Conservation (phyloP, 2,329 filamentous ascomycete genomes). For the Sarocladium kiliense region DNA sequence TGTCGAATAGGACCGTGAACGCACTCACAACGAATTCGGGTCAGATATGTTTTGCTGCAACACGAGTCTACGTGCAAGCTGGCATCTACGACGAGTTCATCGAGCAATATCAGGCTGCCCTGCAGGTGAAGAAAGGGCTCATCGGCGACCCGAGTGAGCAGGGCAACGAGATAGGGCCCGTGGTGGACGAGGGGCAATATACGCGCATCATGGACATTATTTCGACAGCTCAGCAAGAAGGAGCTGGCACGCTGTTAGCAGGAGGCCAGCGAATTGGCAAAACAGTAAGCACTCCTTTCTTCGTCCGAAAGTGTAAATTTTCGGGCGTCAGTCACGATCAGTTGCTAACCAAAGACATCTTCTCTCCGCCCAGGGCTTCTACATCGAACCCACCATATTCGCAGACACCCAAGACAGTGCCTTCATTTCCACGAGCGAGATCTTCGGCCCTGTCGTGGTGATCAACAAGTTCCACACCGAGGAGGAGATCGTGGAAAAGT, state of each 20-base stretch:
- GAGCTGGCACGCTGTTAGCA: no score
- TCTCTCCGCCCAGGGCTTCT: constrained; percentile 43
- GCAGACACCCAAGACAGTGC: constrained; percentile 44
- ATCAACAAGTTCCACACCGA: constrained; percentile 20
- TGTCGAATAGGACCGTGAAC: neutral
- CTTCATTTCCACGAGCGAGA: constrained; percentile 12
- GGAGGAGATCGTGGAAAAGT: constrained; percentile 25
- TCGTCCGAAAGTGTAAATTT: constrained; percentile 45
- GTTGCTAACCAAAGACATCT: neutral
- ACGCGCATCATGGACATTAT: no score
- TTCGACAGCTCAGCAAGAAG: no score
- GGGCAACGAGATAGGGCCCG: constrained; percentile 47
- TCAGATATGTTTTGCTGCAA: constrained; percentile 53
- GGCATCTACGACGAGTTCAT: constrained; percentile 50
- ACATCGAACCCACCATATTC: constrained; percentile 58
- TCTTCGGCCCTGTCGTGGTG: constrained; percentile 15
- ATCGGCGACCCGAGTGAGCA: constrained; percentile 39
- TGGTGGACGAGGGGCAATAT: constrained; percentile 33
- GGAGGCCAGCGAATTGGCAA: no score
- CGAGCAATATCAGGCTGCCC: constrained; percentile 10
- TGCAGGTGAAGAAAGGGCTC: constrained; percentile 16
- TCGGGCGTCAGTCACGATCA: constrained; percentile 44
- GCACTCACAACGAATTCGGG: constrained; percentile 25
- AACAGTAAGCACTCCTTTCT: constrained; percentile 42
- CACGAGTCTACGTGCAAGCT: constrained; percentile 50